Evolutionary conservation across 2,329 filamentous ascomycete species (phyloP).

Genomic region (Trichoderma arundinaceum): DNA sequence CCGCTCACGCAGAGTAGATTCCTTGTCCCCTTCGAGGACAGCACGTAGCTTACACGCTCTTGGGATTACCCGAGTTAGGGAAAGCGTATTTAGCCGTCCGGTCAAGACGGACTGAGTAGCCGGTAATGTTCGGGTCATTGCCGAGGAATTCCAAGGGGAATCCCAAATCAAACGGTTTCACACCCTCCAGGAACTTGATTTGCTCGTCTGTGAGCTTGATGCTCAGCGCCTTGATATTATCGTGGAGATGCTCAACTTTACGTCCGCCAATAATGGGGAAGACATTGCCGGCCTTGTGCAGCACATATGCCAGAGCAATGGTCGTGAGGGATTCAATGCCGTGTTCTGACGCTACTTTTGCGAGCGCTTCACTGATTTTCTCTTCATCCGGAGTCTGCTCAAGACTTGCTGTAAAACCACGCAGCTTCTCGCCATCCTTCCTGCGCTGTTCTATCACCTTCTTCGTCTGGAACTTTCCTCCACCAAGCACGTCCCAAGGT

Average conservation of each 20-base stretch:
- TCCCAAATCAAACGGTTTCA: slow-evolving; percentile 58
- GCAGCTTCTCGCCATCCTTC: slow-evolving; percentile 7
- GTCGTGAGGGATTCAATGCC: slow-evolving; percentile 30
- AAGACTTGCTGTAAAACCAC: background rate
- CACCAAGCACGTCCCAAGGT: slow-evolving; percentile 48
- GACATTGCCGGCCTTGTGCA: slow-evolving; percentile 64
- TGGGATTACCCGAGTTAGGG: background rate
- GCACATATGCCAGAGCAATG: slow-evolving; percentile 63
- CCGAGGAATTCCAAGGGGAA: slow-evolving; percentile 39
- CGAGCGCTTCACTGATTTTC: slow-evolving; percentile 28
- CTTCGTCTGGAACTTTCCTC: slow-evolving; percentile 40
- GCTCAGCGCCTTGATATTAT: slow-evolving; percentile 63
- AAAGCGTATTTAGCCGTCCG: slow-evolving; percentile 8
- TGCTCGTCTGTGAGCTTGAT: slow-evolving; percentile 59
- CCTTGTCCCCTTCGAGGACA: background rate
- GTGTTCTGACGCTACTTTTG: slow-evolving; percentile 27
- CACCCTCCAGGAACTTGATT: slow-evolving; percentile 60
- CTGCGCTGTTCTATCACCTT: slow-evolving; percentile 3
- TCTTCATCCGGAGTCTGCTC: slow-evolving; percentile 34
- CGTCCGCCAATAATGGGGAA: slow-evolving; percentile 66
- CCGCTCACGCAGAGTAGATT: background rate
- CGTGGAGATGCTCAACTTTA: slow-evolving; percentile 65
- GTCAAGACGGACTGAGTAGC: background rate
- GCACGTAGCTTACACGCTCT: background rate
- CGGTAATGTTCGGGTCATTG: slow-evolving; percentile 7